Conservation (phyloP, 129 eudicot genomes). For the Centaurea solstitialis region DNA sequence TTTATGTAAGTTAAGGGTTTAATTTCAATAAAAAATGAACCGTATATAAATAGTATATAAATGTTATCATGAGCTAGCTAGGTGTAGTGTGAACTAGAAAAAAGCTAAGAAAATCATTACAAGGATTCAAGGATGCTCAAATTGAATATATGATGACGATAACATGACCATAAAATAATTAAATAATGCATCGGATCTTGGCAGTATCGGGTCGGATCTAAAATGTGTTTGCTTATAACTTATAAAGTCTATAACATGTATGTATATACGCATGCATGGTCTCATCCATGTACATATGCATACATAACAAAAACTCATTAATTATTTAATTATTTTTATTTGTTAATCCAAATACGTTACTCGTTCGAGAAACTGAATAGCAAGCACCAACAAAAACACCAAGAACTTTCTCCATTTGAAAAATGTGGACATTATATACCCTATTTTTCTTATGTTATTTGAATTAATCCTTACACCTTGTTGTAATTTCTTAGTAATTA, state of each 20-base stretch:
- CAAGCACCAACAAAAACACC: background rate
- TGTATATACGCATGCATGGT: background rate
- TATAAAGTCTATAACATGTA: background rate
- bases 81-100: background rate
- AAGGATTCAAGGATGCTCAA: background rate
- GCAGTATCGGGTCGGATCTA: background rate
- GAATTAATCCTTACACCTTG: background rate
- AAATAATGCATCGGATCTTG: no score
- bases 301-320: background rate
- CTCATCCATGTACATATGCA: background rate
- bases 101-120: background rate
- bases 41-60: no score
- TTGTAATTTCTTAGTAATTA: background rate
- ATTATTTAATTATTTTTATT: background rate
- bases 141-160: background rate
- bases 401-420: background rate
- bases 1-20: no score
- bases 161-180: no score
- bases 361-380: background rate
- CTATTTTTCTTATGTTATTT: background rate
- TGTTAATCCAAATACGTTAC: background rate
- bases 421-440: background rate
- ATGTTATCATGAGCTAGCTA: no score
- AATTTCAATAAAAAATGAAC: no score
- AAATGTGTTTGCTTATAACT: background rate